Evolutionary conservation across 208 protist genomes (phyloP).

Genomic region (Novymonas esmeraldas): DNA sequence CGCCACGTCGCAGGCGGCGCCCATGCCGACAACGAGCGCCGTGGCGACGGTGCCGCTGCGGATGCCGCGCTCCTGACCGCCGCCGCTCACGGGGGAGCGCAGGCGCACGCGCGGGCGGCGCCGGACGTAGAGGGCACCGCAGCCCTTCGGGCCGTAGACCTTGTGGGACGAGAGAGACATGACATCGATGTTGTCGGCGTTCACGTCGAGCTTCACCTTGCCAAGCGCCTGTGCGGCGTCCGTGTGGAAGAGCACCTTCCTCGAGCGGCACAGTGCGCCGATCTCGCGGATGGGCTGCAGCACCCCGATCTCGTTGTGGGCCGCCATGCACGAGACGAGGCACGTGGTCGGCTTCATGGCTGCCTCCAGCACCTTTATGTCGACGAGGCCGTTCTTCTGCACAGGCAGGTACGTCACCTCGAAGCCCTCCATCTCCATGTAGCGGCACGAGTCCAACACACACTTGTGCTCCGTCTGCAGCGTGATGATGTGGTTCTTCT

Average conservation of each 20-base stretch:
- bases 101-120: conserved; percentile 97
- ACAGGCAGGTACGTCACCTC: conserved; percentile 98
- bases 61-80: conserved; percentile 98
- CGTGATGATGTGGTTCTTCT: conserved; percentile 99
- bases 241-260: conserved; percentile 98
- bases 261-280: conserved; percentile 94
- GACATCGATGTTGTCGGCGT: conserved; percentile 96
- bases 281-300: conserved; percentile 97
- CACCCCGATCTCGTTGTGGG: conserved; percentile 99
- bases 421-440: conserved; percentile 96
- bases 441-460: conserved; percentile 98
- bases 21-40: conserved; percentile 94
- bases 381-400: conserved; percentile 96
- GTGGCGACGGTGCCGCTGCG: conserved; percentile 96
- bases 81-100: conserved; percentile 97
- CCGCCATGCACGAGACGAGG: conserved; percentile 98
- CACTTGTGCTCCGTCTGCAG: conserved; percentile 99
- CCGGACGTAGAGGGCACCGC: conserved; percentile 89
- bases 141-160: conserved; percentile 98
- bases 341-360: conserved; percentile 95
- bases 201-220: conserved; percentile 98
- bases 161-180: conserved; percentile 99
- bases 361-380: conserved; percentile 92
- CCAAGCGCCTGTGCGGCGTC: conserved; percentile 98
- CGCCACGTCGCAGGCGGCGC: conserved; percentile 92